Evolutionary conservation across 176 grass and related monocot genomes (phyloP).

Genomic region (Carex kokanica): DNA sequence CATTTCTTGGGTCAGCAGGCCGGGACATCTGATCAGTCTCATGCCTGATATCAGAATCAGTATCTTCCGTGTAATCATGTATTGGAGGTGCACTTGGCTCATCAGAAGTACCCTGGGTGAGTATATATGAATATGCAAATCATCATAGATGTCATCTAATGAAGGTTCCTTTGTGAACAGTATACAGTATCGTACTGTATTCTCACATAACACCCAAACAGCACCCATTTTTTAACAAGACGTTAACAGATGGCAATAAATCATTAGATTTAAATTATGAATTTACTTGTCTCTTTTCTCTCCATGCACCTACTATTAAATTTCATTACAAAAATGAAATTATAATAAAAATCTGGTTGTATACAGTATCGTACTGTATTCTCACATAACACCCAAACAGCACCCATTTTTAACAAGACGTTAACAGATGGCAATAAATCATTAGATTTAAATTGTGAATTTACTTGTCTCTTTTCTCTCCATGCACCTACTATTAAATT

Average conservation of each 20-base stretch:
- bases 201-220: background rate
- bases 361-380: background rate
- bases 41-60: slow-evolving; percentile 48
- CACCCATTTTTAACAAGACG: background rate
- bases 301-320: too few relatives aligned
- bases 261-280: background rate
- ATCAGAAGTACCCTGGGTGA: slow-evolving; percentile 63
- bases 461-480: too few relatives aligned
- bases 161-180: background rate
- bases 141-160: background rate
- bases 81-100: slow-evolving; percentile 91
- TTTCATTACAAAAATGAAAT: too few relatives aligned
- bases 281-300: too few relatives aligned
- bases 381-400: background rate
- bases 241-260: background rate
- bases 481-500: too few relatives aligned
- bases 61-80: slow-evolving; percentile 60
- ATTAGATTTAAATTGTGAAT: background rate
- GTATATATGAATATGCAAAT: background rate
- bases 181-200: background rate
- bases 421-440: background rate
- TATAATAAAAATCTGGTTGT: too few relatives aligned
- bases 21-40: slow-evolving; percentile 32
- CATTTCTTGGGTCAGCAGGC: slow-evolving; percentile 24
- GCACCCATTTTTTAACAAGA: background rate